Base-by-base conservation (phyloP, 495 filamentous ascomycete genomes). In the Talaromyces ruber region DNA sequence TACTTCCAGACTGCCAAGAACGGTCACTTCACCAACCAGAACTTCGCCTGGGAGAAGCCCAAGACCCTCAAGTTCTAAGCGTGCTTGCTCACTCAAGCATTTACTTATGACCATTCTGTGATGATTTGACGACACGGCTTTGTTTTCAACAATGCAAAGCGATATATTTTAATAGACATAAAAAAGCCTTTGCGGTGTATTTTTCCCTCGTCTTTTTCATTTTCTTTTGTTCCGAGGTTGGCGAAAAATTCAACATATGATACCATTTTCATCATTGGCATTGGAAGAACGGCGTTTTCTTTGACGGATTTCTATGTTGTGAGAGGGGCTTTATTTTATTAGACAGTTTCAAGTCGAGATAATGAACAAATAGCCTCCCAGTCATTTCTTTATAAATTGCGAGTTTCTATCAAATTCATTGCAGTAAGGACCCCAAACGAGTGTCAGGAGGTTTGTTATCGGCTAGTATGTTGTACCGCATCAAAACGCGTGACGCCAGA, bases 1-100 rank as follows among this genome's bases (percentile, higher is more conserved):
- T 98, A 98, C 88, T 86, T 84, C 86, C 83, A 93, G 82, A 98
- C 94, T 29, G 94, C 94, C 72, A 97, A 97, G 89, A 97, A 98
- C 78, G 94, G 93, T 69, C 94, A 98, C 85, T 98, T 98, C 82
- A 96, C 93, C 78, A 94, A 97, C 89, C 94, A 96, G 85, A 80
- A 80, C 73, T 98, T 97, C 86, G 82, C 80, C 76, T 98, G 94
- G 94, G 94, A 98, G 88, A 86, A 97, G 84, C 93, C 94, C 68
- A 97, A 97, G 91, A 72, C 80, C 65, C 88, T 98, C 70, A 90
- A 88, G 79, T 86, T 88, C 76, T 98, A 96, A 83, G 67, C 65
- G 67, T 60, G 28, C 25, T 52, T 39, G 14, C 29, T 11, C 59
- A 14, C 12, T 61, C 16, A 28, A 62, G 12, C 30, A 22, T 21